Evolutionary conservation across 164 flowering plant genomes (phyloP).

Genomic region (Tetracentron sinense): DNA sequence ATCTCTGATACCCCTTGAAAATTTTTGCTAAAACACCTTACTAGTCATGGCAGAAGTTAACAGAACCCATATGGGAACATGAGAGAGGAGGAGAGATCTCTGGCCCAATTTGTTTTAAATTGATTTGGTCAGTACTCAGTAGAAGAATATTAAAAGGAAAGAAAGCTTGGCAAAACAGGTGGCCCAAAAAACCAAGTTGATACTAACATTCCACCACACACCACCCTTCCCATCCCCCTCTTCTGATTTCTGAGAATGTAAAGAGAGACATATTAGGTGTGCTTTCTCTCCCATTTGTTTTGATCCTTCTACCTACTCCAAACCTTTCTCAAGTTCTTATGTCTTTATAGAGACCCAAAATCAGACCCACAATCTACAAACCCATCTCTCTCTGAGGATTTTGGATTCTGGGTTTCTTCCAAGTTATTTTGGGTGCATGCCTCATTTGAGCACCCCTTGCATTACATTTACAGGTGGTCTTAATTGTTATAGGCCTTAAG

Average conservation of each 20-base stretch:
- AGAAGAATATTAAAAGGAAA: not conserved
- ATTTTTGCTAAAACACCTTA: too few species aligned
- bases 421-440: not conserved
- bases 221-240: not conserved
- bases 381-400: slow-evolving; percentile 1
- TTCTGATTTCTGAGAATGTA: slow-evolving; percentile 7
- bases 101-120: not conserved
- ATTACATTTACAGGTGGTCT: too few species aligned
- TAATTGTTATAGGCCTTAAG: too few species aligned
- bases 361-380: not conserved
- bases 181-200: slow-evolving; percentile 9
- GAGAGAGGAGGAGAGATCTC: not conserved
- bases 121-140: not conserved
- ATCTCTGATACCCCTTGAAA: too few species aligned
- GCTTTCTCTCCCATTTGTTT: not conserved
- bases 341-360: not conserved
- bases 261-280: not conserved
- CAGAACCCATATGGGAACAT: too few species aligned
- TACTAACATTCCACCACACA: slow-evolving; percentile 11
- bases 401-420: slow-evolving; percentile 5
- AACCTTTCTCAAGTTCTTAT: not conserved
- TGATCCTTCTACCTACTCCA: not conserved
- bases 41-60: too few species aligned
- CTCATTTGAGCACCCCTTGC: not conserved
- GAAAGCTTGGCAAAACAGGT: slow-evolving; percentile 4